Base-by-base conservation (phyloP, 1,139 yeast genomes). In the Blastobotrys apis region DNA sequence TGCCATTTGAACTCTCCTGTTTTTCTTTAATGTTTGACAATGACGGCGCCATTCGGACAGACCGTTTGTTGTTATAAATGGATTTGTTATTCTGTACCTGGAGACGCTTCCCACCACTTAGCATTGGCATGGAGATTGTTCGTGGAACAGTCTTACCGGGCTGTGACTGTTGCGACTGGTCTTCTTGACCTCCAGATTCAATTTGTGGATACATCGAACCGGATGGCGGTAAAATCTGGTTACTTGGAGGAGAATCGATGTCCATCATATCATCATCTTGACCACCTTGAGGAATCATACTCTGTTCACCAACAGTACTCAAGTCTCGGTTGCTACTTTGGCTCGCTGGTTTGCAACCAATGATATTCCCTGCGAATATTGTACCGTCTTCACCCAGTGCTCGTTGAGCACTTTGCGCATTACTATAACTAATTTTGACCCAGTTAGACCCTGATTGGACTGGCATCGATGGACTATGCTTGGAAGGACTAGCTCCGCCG, bases 371-470 rank as follows among this genome's bases (percentile, higher is more conserved):
- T 44, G 81, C 82, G 54, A 82, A 74, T 2, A 83, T 77, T 16
- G 74, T 67, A 1, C 94, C 94, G 58, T 85, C 86, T 56, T 88
- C 95, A 52, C 81, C 81, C 35, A 88, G 67, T 0, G 97, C 97
- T 45, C 94, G 80, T 22, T 80, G 66, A 1, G 97, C 96, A 10
- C 90, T 75, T 3, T 81, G 71, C 3, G 85, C 78, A 49, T 81
- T 81, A 48, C 80, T 85, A 63, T 79, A 92, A 0, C 97, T 88
- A 43, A 92, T 64, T 59, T 87, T 85, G 20, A 88, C 80, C 97
- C 97, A 92, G 39, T 87, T 82, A 36, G 78, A 76, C 0, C 97
- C 97, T 10, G 92, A 76, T 61, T 80, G 84, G 13, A 88, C 81
- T 1, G 95, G 94, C 39, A 94, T 92, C 41, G 59, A 41, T 5